Evolutionary conservation across 2,329 filamentous ascomycete genomes (phyloP), one percentile per base, ranked within the genome.

Genomic region (Fusarium sp.): DNA sequence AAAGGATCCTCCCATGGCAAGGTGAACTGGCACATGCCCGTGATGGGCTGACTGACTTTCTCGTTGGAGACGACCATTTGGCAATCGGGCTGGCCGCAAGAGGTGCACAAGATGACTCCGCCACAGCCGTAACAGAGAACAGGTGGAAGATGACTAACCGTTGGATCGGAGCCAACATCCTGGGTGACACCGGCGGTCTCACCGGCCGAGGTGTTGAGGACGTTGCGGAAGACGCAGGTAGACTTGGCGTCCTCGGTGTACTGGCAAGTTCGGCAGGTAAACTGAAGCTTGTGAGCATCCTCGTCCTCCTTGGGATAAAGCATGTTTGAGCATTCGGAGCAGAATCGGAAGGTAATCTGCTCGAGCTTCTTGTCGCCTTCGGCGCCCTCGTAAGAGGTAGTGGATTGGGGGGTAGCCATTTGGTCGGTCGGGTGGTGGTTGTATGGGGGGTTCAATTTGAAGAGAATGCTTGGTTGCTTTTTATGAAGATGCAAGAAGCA

Each of bases 271-370:
- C 96, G 94, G 87, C 96, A 99, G 74, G 94, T 95, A 85, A 97
- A 99, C 87, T 98, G 93, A 77, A 99, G 91, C 79, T 91, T 92
- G 85, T 94, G 94, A 71, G 91, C 91, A 70, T 92, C 88, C 72
- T 92, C 91, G 84, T 99, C 95, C 87, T 99, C 97, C 85, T 97
- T 96, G 57, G 96, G 96, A 81, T 98, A 98, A 63, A 99, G 88
- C 90, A 99, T 93, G 88, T 99, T 99, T 79, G 95, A 98, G 86
- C 96, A 99, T 88, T 99, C 96, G 78, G 94, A 95, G 87, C 96
- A 99, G 89, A 99, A 99, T 80, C 94, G 93, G 85, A 98, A 99
- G 54, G 94, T 95, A 83, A 98, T 95, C 83, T 97, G 94, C 84
- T 96, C 91, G 74, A 87, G 85, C 76, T 86, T 86, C 79, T 87